phyloP scores from a whole-genome alignment of 768 basidiomycete genomes.

The Trametes cingulata region DNA sequence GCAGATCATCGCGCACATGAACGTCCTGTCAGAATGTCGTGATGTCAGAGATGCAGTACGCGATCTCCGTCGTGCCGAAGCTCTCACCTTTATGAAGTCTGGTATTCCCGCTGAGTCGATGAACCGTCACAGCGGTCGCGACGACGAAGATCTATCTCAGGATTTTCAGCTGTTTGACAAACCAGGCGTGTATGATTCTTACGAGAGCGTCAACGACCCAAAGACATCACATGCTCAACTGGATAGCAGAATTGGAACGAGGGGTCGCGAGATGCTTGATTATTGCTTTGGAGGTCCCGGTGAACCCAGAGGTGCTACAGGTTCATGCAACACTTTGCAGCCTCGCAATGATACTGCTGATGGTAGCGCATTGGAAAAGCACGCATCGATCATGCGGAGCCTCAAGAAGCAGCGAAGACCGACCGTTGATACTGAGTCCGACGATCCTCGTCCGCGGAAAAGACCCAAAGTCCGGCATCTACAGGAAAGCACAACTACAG shows the following conservation, averaged over 20 bases:
- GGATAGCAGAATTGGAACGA: neutral
- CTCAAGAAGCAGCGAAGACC: too few relatives aligned
- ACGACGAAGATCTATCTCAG: neutral
- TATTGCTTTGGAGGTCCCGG: neutral
- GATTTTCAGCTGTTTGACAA: neutral
- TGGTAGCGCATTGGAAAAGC: too few relatives aligned
- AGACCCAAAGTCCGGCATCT: too few relatives aligned
- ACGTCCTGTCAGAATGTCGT: neutral
- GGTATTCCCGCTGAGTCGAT: neutral
- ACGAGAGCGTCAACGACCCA: neutral
- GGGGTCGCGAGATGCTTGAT: neutral
- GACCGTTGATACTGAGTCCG: too few relatives aligned
- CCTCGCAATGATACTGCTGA: too few relatives aligned
- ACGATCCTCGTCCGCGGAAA: too few relatives aligned
- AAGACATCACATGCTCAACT: neutral
- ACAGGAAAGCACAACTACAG: too few relatives aligned
- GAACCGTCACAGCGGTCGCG: neutral
- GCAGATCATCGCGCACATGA: neutral
- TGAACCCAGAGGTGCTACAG: too few relatives aligned
- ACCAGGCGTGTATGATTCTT: neutral
- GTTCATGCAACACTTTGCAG: neutral
- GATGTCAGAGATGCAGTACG: neutral
- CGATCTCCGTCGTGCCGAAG: neutral
- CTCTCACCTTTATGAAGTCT: neutral
- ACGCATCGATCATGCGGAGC: too few relatives aligned